These are phyloP conservation scores for Globisporangium irregulare DNA, from an alignment of 352 stramenopile species.

Conservation along the genomic window DNA sequence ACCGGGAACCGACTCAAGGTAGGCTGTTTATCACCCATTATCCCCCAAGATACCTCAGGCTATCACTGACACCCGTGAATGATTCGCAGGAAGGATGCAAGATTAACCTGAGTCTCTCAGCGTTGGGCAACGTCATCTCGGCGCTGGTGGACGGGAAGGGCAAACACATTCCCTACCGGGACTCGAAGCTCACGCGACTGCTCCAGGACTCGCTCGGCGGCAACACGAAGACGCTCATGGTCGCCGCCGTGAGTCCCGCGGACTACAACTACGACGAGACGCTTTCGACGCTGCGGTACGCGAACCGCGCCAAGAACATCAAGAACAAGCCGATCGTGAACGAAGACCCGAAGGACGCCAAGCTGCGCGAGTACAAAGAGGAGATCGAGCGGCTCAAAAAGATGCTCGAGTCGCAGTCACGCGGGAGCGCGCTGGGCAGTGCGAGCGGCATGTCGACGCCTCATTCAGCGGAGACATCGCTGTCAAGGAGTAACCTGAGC, in stretches of 20 bases:
- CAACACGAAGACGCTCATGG: slow-evolving; percentile 95
- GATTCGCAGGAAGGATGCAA: slow-evolving; percentile 58
- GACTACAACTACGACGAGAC: slow-evolving; percentile 98
- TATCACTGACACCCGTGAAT: too few species aligned
- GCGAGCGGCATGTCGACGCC: slow-evolving; percentile 40
- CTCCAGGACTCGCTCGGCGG: slow-evolving; percentile 81
- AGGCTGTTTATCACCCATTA: too few species aligned
- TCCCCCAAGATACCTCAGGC: too few species aligned
- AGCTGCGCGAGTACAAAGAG: slow-evolving; percentile 88
- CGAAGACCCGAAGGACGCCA: slow-evolving; percentile 92
- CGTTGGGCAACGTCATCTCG: slow-evolving; percentile 84
- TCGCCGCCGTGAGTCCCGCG: slow-evolving; percentile 94
- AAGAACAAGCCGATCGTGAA: slow-evolving; percentile 97
- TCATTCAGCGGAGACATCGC: too few species aligned
- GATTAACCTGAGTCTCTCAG: slow-evolving; percentile 82
- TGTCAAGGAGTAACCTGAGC: slow-evolving; percentile 7
- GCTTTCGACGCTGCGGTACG: slow-evolving; percentile 94
- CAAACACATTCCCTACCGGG: slow-evolving; percentile 88
- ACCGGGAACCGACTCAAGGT: slow-evolving; percentile 77
- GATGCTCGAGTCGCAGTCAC: slow-evolving; percentile 61
- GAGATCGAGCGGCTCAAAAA: slow-evolving; percentile 88
- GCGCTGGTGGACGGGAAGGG: slow-evolving; percentile 83
- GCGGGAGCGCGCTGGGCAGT: slow-evolving; percentile 25
- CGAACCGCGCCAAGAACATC: slow-evolving; percentile 99
- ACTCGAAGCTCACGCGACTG: slow-evolving; percentile 87